These are phyloP conservation scores for Glutinoglossum americanum DNA, from an alignment of 495 filamentous ascomycete species.

Conservation along the genomic window DNA sequence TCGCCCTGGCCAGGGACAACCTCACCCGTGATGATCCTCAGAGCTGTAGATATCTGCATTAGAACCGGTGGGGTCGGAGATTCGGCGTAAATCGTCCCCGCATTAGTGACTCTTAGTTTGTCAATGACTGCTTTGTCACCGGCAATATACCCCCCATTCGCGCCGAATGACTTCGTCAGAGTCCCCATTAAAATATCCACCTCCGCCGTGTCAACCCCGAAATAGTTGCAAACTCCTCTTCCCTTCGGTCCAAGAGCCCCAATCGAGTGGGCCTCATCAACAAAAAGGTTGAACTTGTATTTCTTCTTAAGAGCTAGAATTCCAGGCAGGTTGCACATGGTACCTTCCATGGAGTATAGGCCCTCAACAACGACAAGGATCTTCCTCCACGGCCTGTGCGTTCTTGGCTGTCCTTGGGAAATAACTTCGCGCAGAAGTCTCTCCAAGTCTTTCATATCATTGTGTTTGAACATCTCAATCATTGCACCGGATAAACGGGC, in stretches of 20 bases:
- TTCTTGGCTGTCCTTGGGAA: conserved; percentile 86
- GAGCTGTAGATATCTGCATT: conserved; percentile 64
- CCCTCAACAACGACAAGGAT: conserved; percentile 93
- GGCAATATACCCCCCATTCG: conserved; percentile 91
- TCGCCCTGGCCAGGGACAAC: conserved; percentile 78
- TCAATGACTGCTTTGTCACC: conserved; percentile 81
- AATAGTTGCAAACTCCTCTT: conserved; percentile 92
- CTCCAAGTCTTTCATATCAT: conserved; percentile 80
- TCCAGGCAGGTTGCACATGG: conserved; percentile 88
- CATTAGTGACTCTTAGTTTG: conserved; percentile 67
- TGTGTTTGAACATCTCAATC: conserved; percentile 91
- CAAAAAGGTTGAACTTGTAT: conserved; percentile 89
- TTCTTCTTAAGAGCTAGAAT: conserved; percentile 67
- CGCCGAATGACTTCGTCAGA: conserved; percentile 92
- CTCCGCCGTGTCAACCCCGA: conserved; percentile 65
- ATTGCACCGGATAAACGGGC: conserved; percentile 84
- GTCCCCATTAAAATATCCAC: conserved; percentile 97
- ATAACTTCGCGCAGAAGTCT: conserved; percentile 70
- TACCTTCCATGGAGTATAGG: conserved; percentile 97
- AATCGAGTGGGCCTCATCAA: conserved; percentile 94
- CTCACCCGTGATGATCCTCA: conserved; percentile 76
- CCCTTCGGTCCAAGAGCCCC: conserved; percentile 77
- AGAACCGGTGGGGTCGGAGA: conserved; percentile 70
- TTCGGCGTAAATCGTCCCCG: conserved; percentile 73
- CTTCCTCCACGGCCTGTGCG: conserved; percentile 96